Evolutionary conservation across 352 stramenopile genomes (phyloP).

Genomic region (Paralagenidium karlingii): DNA sequence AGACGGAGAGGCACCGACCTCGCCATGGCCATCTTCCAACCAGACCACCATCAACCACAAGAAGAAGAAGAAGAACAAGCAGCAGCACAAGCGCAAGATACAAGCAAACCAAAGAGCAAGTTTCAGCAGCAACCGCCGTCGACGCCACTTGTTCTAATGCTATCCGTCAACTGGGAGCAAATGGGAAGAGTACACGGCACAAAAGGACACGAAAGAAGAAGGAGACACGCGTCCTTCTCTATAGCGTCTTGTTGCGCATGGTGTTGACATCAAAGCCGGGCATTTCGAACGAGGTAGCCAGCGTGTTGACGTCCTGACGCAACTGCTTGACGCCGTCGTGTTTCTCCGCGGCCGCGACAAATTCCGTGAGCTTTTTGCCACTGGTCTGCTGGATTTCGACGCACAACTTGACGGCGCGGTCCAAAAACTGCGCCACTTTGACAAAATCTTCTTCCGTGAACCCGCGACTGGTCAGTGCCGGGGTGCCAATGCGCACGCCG

Average conservation of each 20-base stretch:
- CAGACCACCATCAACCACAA: no score
- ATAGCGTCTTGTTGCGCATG: slow-evolving; percentile 75
- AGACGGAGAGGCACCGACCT: no score
- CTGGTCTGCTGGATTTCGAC: slow-evolving; percentile 86
- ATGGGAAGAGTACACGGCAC: no score
- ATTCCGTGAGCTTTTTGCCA: slow-evolving; percentile 90
- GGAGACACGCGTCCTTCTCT: no score
- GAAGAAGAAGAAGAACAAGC: no score
- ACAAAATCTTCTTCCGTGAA: slow-evolving; percentile 96
- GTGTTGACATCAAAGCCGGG: slow-evolving; percentile 87
- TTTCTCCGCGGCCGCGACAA: slow-evolving; percentile 71
- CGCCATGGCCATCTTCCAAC: no score
- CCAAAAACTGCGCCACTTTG: slow-evolving; percentile 92
- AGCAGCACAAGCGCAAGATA: no score
- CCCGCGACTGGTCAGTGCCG: slow-evolving; percentile 94
- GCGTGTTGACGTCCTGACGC: slow-evolving; percentile 85
- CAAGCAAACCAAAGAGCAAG: no score
- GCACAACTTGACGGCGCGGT: slow-evolving; percentile 91
- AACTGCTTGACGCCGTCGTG: slow-evolving; percentile 86
- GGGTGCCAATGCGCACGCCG: slow-evolving; percentile 93
- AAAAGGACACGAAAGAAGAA: no score
- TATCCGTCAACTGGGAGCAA: no score
- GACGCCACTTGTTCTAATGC: no score
- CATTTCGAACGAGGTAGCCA: slow-evolving; percentile 93
- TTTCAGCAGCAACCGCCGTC: no score